Conservation (phyloP, 371 early-diverging fungal species). For the Mucor irregularis region DNA sequence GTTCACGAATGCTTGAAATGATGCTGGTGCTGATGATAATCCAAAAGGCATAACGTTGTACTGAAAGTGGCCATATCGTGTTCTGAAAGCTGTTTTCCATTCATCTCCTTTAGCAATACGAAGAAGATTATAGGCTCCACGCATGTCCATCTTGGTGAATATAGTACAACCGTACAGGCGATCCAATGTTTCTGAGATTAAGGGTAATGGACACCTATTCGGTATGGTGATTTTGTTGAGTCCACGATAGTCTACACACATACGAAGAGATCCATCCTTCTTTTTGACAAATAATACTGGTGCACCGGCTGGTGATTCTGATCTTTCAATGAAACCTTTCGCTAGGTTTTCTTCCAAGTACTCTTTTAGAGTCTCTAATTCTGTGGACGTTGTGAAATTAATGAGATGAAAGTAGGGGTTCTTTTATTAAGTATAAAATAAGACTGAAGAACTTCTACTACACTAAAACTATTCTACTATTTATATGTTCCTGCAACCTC, state of each 20-base stretch:
- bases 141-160: slow-evolving; percentile 44
- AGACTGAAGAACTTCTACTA: too few relatives aligned
- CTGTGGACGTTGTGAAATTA: too few relatives aligned
- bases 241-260: slow-evolving; percentile 50
- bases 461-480: too few relatives aligned
- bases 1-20: slow-evolving; percentile 45
- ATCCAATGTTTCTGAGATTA: slow-evolving; percentile 28
- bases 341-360: slow-evolving; percentile 24
- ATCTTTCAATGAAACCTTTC: slow-evolving; percentile 40
- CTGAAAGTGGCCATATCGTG: slow-evolving; percentile 36
- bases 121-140: slow-evolving; percentile 36
- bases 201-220: slow-evolving; percentile 28
- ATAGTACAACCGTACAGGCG: slow-evolving; percentile 10
- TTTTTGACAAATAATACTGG: slow-evolving; percentile 57
- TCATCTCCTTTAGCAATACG: slow-evolving; percentile 19
- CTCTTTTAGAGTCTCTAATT: not conserved
- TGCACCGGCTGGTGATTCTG: slow-evolving; percentile 48
- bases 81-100: slow-evolving; percentile 10
- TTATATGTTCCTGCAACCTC: too few relatives aligned
- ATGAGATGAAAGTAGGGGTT: too few relatives aligned
- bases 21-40: slow-evolving; percentile 46
- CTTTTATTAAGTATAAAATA: too few relatives aligned
- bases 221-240: slow-evolving; percentile 41
- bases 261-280: slow-evolving; percentile 44
- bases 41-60: slow-evolving; percentile 55